A percentile compares a stretch with the other conserved stretches of the same genome.
phyloP scores from a whole-genome alignment of 169 alveolate species.

The Cryptosporidium xiaoi region DNA sequence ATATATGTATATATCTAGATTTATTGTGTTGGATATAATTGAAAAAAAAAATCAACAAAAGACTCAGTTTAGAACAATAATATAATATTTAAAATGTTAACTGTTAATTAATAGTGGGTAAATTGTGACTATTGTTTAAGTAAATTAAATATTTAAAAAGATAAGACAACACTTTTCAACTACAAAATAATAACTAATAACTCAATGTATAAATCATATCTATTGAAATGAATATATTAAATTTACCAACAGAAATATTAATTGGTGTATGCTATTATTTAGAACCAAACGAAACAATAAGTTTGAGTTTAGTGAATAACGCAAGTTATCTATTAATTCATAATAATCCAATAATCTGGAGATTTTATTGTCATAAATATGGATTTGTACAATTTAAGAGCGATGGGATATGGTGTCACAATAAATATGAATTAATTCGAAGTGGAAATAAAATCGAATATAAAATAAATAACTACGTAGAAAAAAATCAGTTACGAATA shows the following conservation, averaged over 20 bases:
- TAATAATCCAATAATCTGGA: constrained; percentile 62
- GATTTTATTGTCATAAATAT: constrained; percentile 52
- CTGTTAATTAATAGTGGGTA: too few relatives aligned
- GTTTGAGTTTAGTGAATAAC: constrained; percentile 30
- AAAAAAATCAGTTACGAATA: neutral
- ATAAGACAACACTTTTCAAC: too few relatives aligned
- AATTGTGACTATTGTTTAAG: too few relatives aligned
- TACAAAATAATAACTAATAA: too few relatives aligned
- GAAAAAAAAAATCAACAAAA: neutral
- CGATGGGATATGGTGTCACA: constrained; percentile 28
- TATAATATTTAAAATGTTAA: neutral
- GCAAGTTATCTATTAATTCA: constrained; percentile 14
- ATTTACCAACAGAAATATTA: constrained; percentile 44
- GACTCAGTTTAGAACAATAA: neutral
- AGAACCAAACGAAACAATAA: constrained; percentile 28
- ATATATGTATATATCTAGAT: neutral
- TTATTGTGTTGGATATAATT: neutral
- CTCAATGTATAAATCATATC: neutral
- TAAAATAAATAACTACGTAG: neutral
- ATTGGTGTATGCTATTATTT: constrained; percentile 33
- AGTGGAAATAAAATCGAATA: neutral
- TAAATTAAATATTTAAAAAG: too few relatives aligned
- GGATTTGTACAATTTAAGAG: constrained; percentile 62
- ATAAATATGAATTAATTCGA: neutral
- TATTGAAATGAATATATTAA: neutral